Base-by-base conservation (phyloP, 371 early-diverging fungal species). In the Amoeboaphelidium occidentale region DNA sequence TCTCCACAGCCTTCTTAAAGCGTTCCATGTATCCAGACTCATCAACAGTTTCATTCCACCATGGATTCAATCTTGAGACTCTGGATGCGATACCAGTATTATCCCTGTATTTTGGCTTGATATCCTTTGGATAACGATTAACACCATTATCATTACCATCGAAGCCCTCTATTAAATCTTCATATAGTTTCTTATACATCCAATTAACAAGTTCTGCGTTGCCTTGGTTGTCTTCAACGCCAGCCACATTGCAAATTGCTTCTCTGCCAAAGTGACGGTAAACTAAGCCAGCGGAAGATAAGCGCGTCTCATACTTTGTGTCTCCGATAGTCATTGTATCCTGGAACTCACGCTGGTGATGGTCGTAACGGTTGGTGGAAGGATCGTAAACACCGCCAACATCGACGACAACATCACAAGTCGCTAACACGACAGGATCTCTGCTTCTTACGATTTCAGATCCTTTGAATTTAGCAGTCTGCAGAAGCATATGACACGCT, bases 351-450 rank as follows among this genome's bases (percentile, higher is more conserved):
- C 90, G 78, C 72, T 96, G 96, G 60, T 98, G 98, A 58, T 98
- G 98, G 59, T 98, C 98, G 60, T 76, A 98, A 25, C 84, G 70
- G 49, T 74, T 63, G 25, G 58, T 63, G 26, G 61, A 63, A 43
- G 81, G 85, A 63, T 84, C 81, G 63, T 90, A 97, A 22, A 78
- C 83, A 45, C 86, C 89, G 43, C 98, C 98, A 2, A 98, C 98
- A 61, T 98, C 98, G 14, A 93, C 91, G 22, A 98, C 84, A 51
- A 91, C 74, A 55, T 85, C 85, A 51, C 84, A 88, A 22, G 69
- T 69, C 13, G 66, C 75, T 44, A 94, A 65, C 27, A 79, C 70
- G 6, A 64, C 69, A 1, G 79, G 64, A 56, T 96, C 96, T 56
- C 96, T 81, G 24, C 89, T 81, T 48, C 97, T 78, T 27, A 86